Conservation (phyloP, 148 eudicot species). For the Camellia granthamiana region DNA sequence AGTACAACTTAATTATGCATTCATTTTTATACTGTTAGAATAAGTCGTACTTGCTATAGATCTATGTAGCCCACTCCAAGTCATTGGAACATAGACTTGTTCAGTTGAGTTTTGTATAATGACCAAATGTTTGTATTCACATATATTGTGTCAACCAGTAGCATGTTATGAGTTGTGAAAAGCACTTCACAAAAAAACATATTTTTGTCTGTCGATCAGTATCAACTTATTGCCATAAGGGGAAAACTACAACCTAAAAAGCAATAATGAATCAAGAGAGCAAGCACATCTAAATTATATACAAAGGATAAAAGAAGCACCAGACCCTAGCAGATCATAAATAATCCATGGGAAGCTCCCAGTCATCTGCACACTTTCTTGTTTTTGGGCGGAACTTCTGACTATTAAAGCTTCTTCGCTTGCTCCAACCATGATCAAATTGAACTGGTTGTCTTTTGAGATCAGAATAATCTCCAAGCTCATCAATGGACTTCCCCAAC, state of each 20-base stretch:
- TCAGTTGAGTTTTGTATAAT: background rate
- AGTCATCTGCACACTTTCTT: constrained; percentile 33
- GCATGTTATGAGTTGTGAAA: too few relatives aligned
- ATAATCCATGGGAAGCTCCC: constrained; percentile 72
- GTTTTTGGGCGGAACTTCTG: constrained; percentile 21
- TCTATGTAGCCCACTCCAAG: too few relatives aligned
- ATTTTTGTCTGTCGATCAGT: background rate
- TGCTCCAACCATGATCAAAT: constrained; percentile 16
- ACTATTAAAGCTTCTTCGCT: constrained; percentile 26
- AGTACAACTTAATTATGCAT: too few relatives aligned
- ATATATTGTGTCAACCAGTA: too few relatives aligned
- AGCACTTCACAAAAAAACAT: background rate
- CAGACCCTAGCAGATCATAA: constrained; percentile 27
- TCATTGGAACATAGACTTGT: too few relatives aligned
- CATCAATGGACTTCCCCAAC: constrained; percentile 22
- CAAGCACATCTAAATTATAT: constrained; percentile 1
- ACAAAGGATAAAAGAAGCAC: constrained; percentile 4
- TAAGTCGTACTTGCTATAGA: background rate
- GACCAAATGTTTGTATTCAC: too few relatives aligned
- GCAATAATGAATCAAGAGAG: background rate
- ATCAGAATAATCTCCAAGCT: constrained; percentile 26
- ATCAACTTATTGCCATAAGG: background rate
- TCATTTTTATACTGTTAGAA: background rate
- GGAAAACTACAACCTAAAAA: background rate
- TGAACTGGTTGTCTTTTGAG: constrained; percentile 21